Percentiles rank a stretch among this genome's conserved stretches.
These are phyloP conservation scores for Fusarium musae DNA, from an alignment of 2,329 filamentous ascomycete species.

Conservation along the genomic window DNA sequence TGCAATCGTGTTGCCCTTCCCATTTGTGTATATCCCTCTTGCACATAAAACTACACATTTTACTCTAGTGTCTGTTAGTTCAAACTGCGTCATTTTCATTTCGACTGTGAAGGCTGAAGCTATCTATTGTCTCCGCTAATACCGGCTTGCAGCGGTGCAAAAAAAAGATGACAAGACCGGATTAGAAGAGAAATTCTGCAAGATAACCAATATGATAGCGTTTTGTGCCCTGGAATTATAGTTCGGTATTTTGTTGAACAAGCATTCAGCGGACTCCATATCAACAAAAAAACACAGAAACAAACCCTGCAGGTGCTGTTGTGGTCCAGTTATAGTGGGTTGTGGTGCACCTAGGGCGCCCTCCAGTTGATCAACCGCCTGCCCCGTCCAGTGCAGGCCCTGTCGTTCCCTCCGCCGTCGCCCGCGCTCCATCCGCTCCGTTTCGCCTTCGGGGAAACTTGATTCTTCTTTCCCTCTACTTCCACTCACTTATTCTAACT, in stretches of 20 bases:
- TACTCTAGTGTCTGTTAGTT: constrained; percentile 37
- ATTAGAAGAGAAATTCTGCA: constrained; percentile 1
- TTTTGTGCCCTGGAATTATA: not conserved
- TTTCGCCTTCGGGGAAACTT: constrained; percentile 41
- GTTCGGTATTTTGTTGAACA: not conserved
- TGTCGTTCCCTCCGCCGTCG: constrained; percentile 27
- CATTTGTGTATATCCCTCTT: not conserved
- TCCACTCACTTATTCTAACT: constrained; percentile 26
- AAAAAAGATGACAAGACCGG: not conserved
- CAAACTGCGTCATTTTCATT: constrained; percentile 45
- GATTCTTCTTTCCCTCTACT: constrained; percentile 31
- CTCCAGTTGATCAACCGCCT: constrained; percentile 16
- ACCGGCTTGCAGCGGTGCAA: constrained; percentile 40
- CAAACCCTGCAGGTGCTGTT: constrained; percentile 23
- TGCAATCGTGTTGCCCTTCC: constrained; percentile 7
- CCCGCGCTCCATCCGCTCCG: constrained; percentile 31
- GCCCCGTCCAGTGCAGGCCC: constrained; percentile 2
- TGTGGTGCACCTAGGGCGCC: constrained; percentile 1
- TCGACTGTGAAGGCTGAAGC: constrained; percentile 1
- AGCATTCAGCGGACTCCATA: constrained; percentile 17
- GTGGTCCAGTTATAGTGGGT: not conserved
- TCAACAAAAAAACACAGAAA: constrained; percentile 25
- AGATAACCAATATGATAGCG: not conserved
- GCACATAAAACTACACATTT: not conserved
- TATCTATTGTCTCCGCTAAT: constrained; percentile 15